A percentile compares a stretch with the other conserved stretches of the same genome.
phyloP scores from a whole-genome alignment of 73 alveolate species.

The Tetrahymena thermophila region DNA sequence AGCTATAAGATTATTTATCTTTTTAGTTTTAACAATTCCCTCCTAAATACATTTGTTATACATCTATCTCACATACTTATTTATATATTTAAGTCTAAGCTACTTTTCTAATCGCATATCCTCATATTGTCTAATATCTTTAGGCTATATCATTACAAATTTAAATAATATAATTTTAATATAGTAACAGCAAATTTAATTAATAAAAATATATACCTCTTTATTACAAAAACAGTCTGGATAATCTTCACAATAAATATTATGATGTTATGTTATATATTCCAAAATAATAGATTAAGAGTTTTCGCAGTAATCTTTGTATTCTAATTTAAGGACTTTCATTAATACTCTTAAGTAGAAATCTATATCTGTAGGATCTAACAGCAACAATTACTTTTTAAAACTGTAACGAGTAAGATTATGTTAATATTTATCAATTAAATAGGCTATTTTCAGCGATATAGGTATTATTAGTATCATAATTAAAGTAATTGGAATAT shows the following conservation, averaged over 20 bases:
- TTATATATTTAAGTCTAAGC: neutral
- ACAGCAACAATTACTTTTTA: neutral
- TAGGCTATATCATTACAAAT: neutral
- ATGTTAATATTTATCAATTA: neutral
- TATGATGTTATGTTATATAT: neutral
- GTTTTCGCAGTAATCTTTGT: neutral
- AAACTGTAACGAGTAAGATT: neutral
- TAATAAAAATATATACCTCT: neutral
- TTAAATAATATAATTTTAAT: too few relatives aligned
- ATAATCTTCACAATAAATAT: neutral
- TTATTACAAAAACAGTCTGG: neutral
- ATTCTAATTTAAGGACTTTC: neutral
- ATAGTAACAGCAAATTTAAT: neutral
- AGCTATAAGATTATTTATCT: neutral
- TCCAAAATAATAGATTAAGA: neutral
- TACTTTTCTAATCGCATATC: neutral
- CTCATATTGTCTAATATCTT: neutral
- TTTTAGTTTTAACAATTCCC: neutral
- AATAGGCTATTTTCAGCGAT: neutral
- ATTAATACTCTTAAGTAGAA: neutral
- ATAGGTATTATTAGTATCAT: neutral
- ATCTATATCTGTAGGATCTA: neutral
- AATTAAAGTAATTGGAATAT: neutral
- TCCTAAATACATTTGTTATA: neutral
- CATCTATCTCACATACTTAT: neutral